Evolutionary conservation across 257 asterid species (phyloP).

Genomic region (Forsythia suspensa): DNA sequence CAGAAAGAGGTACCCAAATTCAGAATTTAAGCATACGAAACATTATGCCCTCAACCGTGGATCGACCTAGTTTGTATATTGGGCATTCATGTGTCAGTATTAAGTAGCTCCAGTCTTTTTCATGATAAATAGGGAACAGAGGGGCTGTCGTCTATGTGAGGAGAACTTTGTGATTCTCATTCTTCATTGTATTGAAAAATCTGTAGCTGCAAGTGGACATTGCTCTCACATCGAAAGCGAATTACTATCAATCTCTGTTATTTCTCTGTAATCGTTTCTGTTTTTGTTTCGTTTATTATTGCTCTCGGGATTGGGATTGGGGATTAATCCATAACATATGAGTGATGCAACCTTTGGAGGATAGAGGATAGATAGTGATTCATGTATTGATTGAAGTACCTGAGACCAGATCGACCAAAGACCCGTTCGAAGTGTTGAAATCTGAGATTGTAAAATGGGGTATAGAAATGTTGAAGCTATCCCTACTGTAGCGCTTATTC

Average conservation of each 20-base stretch:
- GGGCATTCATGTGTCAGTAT: no score
- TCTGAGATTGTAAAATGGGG: slow-evolving; percentile 55
- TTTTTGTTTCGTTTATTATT: no score
- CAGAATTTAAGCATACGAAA: not conserved
- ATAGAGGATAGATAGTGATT: not conserved
- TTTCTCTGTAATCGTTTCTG: no score
- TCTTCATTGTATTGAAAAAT: no score
- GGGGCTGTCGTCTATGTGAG: no score
- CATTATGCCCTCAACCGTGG: no score
- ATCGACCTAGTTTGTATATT: no score
- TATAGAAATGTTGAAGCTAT: slow-evolving; percentile 80
- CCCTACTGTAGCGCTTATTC: slow-evolving; percentile 74
- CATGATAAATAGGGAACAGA: no score
- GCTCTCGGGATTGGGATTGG: no score
- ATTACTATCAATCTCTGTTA: no score
- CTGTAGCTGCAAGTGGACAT: not conserved
- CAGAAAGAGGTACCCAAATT: not conserved
- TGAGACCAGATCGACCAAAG: slow-evolving; percentile 97
- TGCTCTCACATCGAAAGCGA: not conserved
- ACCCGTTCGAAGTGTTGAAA: slow-evolving; percentile 75
- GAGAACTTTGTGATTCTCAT: not conserved
- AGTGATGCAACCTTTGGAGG: not conserved
- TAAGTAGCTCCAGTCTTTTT: no score
- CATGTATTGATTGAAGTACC: slow-evolving; percentile 35
- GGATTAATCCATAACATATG: not conserved